Evolutionary conservation across 2,329 filamentous ascomycete genomes (phyloP).

Genomic region (Aspergillus ruber): DNA sequence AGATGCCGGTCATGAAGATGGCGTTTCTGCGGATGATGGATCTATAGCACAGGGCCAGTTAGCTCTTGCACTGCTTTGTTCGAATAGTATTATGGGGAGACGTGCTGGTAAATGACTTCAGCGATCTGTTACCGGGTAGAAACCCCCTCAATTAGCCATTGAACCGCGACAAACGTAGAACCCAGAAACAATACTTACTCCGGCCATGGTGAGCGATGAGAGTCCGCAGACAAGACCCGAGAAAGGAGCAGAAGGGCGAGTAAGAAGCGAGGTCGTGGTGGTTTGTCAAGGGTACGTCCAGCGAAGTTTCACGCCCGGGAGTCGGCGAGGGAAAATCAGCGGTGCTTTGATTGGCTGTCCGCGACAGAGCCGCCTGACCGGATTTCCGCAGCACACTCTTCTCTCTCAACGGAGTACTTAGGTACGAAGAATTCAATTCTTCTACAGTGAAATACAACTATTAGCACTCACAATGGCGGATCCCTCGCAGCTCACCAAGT

Average conservation of each 20-base stretch:
- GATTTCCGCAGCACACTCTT: slow-evolving; percentile 11
- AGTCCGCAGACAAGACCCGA: slow-evolving; percentile 15
- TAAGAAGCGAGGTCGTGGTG: slow-evolving; percentile 1
- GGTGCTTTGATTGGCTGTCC: slow-evolving; percentile 31
- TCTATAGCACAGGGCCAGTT: slow-evolving; percentile 45
- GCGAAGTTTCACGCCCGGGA: slow-evolving; percentile 28
- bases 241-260: slow-evolving; percentile 12
- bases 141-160: slow-evolving; percentile 22
- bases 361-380: slow-evolving; percentile 13
- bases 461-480: slow-evolving; percentile 40
- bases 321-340: slow-evolving; percentile 32
- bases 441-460: neutral
- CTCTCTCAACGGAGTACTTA: too few species aligned
- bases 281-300: slow-evolving; percentile 15
- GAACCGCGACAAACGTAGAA: slow-evolving; percentile 25
- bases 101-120: slow-evolving; percentile 56
- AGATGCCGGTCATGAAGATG: slow-evolving; percentile 80
- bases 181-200: slow-evolving; percentile 40
- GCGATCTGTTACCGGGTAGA: slow-evolving; percentile 38
- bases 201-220: slow-evolving; percentile 49
- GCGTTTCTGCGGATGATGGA: slow-evolving; percentile 79
- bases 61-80: slow-evolving; percentile 12
- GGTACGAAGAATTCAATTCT: neutral
- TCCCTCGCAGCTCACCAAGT: slow-evolving; percentile 40
- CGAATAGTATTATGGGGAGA: slow-evolving; percentile 20